These are phyloP conservation scores for Nemania sp. DNA, from an alignment of 2,329 filamentous ascomycete species.

Conservation along the genomic window DNA sequence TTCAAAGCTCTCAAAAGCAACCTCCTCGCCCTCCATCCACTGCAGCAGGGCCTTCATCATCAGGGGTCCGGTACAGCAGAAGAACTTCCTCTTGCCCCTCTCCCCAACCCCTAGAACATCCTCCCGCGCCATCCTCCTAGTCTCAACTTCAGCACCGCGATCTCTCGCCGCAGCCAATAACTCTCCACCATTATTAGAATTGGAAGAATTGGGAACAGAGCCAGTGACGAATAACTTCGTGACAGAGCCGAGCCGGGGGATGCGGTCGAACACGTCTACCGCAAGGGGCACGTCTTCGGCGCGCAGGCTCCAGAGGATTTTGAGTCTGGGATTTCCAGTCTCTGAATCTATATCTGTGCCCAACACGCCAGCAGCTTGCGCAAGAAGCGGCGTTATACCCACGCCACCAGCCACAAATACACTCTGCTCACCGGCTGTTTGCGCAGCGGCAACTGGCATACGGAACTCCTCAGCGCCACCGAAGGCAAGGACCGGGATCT, in stretches of 20 bases:
- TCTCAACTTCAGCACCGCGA: slow-evolving; percentile 40
- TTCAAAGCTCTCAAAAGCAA: slow-evolving; percentile 60
- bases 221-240: slow-evolving; percentile 70
- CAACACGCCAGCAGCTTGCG: slow-evolving; percentile 60
- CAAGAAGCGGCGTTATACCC: slow-evolving; percentile 80
- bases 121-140: slow-evolving; percentile 43
- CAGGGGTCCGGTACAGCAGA: slow-evolving; percentile 53
- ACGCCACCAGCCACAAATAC: slow-evolving; percentile 78
- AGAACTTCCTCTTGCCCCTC: slow-evolving; percentile 54
- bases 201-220: too few species aligned
- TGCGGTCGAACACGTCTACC: slow-evolving; percentile 57
- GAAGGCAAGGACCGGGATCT: slow-evolving; percentile 72
- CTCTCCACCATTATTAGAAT: slow-evolving; percentile 42
- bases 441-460: slow-evolving; percentile 34
- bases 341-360: slow-evolving; percentile 23
- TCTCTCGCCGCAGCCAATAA: slow-evolving; percentile 41
- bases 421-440: slow-evolving; percentile 39
- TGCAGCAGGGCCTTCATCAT: slow-evolving; percentile 51
- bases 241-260: slow-evolving; percentile 53
- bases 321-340: slow-evolving; percentile 43
- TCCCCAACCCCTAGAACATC: slow-evolving; percentile 49
- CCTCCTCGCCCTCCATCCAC: slow-evolving; percentile 49
- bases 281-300: slow-evolving; percentile 65
- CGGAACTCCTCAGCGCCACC: slow-evolving; percentile 61
- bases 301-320: slow-evolving; percentile 70